Evolutionary conservation across 176 grass and related monocot species (phyloP).

Genomic region (Avena atlantica): DNA sequence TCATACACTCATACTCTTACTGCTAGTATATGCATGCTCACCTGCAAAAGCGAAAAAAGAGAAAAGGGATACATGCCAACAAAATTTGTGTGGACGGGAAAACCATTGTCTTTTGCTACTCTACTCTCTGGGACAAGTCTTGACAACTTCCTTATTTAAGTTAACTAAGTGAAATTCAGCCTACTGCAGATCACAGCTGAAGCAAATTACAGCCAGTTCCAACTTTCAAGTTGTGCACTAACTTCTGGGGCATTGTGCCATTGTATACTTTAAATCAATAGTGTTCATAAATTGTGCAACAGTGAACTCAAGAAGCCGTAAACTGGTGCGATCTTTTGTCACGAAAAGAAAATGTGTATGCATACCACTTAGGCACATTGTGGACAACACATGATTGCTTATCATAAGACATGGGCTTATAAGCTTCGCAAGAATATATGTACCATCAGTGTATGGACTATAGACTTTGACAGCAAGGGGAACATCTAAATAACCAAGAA

Average conservation of each 20-base stretch:
- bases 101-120: conserved; percentile 1
- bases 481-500: neutral
- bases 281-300: neutral
- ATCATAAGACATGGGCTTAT: neutral
- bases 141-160: neutral
- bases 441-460: neutral
- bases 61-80: conserved; percentile 4
- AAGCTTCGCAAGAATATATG: neutral
- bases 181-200: conserved; percentile 25
- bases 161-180: neutral
- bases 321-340: neutral
- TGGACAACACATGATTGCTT: conserved; percentile 7
- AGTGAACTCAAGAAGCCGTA: neutral
- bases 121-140: neutral
- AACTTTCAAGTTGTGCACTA: conserved; percentile 11
- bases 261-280: neutral
- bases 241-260: neutral
- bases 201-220: conserved; percentile 15
- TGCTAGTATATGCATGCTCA: conserved; percentile 36
- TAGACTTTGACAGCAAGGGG: conserved; percentile 8
- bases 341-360: conserved; percentile 20
- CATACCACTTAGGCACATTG: conserved; percentile 24
- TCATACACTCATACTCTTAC: conserved; percentile 20
- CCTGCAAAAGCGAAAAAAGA: conserved; percentile 32
- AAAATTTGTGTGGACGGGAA: neutral